Base-by-base conservation (phyloP, 2,329 filamentous ascomycete genomes). In the Calonectria pteridis region DNA sequence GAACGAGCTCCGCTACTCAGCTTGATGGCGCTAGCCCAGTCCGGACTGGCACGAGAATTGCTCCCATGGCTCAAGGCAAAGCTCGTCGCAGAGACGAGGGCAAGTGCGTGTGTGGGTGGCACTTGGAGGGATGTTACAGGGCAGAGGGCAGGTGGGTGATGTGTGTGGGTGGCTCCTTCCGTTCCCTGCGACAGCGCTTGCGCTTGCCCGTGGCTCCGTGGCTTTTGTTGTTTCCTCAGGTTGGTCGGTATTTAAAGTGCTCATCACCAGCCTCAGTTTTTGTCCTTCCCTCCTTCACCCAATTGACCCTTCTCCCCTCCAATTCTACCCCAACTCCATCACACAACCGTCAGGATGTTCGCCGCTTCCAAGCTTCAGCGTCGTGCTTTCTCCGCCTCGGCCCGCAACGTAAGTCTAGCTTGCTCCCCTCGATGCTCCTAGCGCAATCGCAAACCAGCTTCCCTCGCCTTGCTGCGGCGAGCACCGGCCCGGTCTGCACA, bases 371-470 rank as follows among this genome's bases (percentile, higher is more conserved):
- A 84, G 79, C 88, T 93, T 86, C 94, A 95, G 89, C 91, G 92
- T 87, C 92, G 94, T 84, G 93, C 94, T 85, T 96, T 96, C 88
- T 95, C 94, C 84, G 93, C 91, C 84, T 93, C 94, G 83, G 93
- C 94, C 82, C 90, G 92, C 87, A 90, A 95, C 88, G 94, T 96
- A 87, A 86, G 91, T 86, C 71, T 49, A 67, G 51, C 28, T 53
- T 76, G 55, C 69, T 73, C 72, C 59, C 43, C 69, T 66, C 64
- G 31, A 69, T 20, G 50, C 55, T 14, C 71, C 31, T 62, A 37
- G 69, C 62, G 35, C 65, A 51, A 43, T 68, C 51, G 62, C 69
- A 66, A 40, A 33, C 55, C 63, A 67, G 65, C 50, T 55, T 49
- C 66, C 40, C 59, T 50, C 31, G 29, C 20, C 37, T 55, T 43